Evolutionary conservation across 116 monocot genomes (phyloP).

Genomic region (Phalaenopsis hybrid): DNA sequence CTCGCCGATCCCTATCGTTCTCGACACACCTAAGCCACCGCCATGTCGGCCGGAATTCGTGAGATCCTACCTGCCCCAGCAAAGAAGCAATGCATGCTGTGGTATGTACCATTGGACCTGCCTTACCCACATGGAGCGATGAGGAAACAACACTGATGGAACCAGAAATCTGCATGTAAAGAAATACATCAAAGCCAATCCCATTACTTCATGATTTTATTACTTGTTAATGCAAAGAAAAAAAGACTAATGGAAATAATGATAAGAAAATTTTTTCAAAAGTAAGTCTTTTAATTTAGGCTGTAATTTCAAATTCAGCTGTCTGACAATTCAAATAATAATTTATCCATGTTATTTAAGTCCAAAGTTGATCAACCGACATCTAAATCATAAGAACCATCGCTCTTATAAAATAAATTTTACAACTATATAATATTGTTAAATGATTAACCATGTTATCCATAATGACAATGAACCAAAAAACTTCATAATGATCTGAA

Average conservation of each 20-base stretch:
- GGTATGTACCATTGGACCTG: constrained; percentile 86
- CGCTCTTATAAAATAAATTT: too few species aligned
- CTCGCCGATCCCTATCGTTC: constrained; percentile 81
- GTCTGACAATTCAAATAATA: too few species aligned
- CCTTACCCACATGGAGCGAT: constrained; percentile 89
- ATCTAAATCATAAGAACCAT: too few species aligned
- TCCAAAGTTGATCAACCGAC: too few species aligned
- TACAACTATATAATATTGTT: too few species aligned
- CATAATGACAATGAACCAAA: neutral
- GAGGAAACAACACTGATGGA: constrained; percentile 80
- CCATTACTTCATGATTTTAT: neutral
- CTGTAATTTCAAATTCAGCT: too few species aligned
- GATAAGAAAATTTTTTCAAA: neutral
- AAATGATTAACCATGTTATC: too few species aligned
- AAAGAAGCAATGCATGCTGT: constrained; percentile 78
- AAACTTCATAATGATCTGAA: neutral
- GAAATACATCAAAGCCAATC: neutral
- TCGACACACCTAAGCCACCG: constrained; percentile 78
- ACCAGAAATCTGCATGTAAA: constrained; percentile 48
- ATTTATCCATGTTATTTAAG: too few species aligned
- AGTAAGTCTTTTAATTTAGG: too few species aligned
- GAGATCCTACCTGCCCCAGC: constrained; percentile 72
- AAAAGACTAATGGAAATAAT: neutral
- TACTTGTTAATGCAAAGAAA: neutral
- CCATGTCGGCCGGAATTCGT: constrained; percentile 60